Evolutionary conservation across 371 early-diverging fungal species (phyloP), one percentile per base, ranked within the genome.

Genomic region (Mucor mucedo): DNA sequence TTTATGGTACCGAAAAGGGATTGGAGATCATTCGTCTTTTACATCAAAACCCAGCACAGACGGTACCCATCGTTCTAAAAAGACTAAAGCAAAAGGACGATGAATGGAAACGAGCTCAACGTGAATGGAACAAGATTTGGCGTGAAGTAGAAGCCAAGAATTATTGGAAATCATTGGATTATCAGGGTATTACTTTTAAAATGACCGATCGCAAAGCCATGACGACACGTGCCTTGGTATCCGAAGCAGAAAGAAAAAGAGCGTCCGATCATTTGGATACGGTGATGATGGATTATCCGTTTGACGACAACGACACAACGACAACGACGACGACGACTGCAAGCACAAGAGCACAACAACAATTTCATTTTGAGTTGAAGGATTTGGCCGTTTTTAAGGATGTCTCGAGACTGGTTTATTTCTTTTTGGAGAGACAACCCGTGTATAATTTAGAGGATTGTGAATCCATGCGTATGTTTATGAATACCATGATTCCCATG

Each of bases 81-180:
- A 92, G 99, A 42, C 82, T 99, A 11, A 96, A 97, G 81, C 95
- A 95, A 69, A 98, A 98, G 72, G 98, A 98, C 71, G 97, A 97
- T 69, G 98, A 98, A 75, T 98, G 98, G 96, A 91, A 94, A 39
- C 62, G 76, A 1, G 76, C 82, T 13, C 82, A 80, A 33, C 45
- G 95, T 53, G 93, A 94, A 58, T 93, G 91, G 87, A 90, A 92
- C 75, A 96, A 97, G 76, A 85, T 97, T 14, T 99, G 99, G 99
- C 86, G 97, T 28, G 95, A 97, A 58, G 82, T 90, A n/a, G 95
- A 98, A 44, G 74, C 85, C 40, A 94, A 93, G 70, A 98, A 98
- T 83, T 98, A 91, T 83, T 96, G 94, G 82, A 98, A 98, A 71
- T 91, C 99, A 0, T 81, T 99, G 42, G 99, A 99, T 78, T 92